phyloP scores from a whole-genome alignment of 73 alveolate genomes.

The Diophrys sp. region DNA sequence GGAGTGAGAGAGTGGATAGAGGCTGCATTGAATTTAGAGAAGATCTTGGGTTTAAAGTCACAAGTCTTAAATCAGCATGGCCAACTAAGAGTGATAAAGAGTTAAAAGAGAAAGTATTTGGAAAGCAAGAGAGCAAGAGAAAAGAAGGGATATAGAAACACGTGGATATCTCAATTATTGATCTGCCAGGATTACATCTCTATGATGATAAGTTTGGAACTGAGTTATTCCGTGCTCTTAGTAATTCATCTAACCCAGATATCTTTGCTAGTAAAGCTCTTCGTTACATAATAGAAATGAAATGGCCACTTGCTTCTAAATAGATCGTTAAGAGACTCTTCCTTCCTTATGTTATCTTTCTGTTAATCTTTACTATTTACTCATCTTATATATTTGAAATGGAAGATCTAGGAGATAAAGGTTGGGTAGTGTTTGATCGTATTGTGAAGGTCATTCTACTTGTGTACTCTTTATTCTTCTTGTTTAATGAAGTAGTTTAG shows the following conservation, averaged over 20 bases:
- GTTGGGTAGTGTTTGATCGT: background rate
- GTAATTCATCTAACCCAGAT: background rate
- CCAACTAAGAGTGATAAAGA: background rate
- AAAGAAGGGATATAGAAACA: background rate
- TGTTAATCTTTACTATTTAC: slow-evolving; percentile 3
- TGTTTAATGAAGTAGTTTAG: background rate
- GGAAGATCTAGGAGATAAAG: background rate
- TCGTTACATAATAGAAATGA: background rate
- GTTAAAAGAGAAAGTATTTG: background rate
- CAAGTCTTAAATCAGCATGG: background rate
- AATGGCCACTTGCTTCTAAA: slow-evolving; percentile 26
- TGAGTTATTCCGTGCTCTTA: background rate
- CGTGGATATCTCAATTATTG: background rate
- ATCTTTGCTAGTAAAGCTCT: background rate
- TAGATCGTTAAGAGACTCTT: slow-evolving; percentile 18
- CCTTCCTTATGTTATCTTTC: slow-evolving; percentile 34
- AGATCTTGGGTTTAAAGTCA: background rate
- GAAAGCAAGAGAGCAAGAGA: no score
- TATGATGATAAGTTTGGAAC: background rate
- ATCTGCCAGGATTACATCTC: background rate
- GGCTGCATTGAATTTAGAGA: background rate
- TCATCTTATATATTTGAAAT: background rate
- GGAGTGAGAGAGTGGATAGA: background rate
- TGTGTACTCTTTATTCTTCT: background rate
- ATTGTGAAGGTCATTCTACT: background rate